Evolutionary conservation across 106 monocot genomes (phyloP).

Genomic region (Ottelia alismoides): DNA sequence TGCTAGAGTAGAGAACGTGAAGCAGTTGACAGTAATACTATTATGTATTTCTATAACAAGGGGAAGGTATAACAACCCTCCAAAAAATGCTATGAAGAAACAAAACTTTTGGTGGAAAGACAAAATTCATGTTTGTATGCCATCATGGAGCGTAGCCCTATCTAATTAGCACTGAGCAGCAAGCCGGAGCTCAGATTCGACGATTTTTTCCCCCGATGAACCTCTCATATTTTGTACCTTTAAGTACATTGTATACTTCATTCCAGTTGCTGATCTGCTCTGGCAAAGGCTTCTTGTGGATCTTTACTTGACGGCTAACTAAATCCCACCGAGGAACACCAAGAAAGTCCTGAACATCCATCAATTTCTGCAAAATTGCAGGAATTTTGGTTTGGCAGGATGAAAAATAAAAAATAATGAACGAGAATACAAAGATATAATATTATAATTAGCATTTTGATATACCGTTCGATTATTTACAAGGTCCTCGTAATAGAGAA

Average conservation of each 20-base stretch:
- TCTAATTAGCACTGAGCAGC: background rate
- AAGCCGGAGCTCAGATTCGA: background rate
- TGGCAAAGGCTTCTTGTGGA: conserved; percentile 42
- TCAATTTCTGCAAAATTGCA: conserved; percentile 28
- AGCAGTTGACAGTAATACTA: no score
- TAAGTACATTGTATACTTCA: conserved; percentile 24
- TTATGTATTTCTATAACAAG: no score
- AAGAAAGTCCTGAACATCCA: conserved; percentile 44
- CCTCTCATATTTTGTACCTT: conserved; percentile 25
- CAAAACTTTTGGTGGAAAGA: no score
- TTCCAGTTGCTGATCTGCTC: conserved; percentile 46
- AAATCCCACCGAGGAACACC: conserved; percentile 27
- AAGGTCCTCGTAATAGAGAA: conserved; percentile 89
- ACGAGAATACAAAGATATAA: background rate
- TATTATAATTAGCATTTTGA: no score
- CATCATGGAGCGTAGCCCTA: no score
- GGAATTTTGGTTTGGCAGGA: background rate
- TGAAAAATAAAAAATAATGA: background rate
- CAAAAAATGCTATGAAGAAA: no score
- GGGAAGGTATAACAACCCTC: no score
- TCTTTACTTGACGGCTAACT: conserved; percentile 50
- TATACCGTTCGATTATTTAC: conserved; percentile 23
- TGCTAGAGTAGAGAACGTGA: no score
- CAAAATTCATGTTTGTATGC: no score
- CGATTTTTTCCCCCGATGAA: conserved; percentile 7